phyloP scores from a whole-genome alignment of 2,329 filamentous ascomycete species.

The Trichoderma sp. region DNA sequence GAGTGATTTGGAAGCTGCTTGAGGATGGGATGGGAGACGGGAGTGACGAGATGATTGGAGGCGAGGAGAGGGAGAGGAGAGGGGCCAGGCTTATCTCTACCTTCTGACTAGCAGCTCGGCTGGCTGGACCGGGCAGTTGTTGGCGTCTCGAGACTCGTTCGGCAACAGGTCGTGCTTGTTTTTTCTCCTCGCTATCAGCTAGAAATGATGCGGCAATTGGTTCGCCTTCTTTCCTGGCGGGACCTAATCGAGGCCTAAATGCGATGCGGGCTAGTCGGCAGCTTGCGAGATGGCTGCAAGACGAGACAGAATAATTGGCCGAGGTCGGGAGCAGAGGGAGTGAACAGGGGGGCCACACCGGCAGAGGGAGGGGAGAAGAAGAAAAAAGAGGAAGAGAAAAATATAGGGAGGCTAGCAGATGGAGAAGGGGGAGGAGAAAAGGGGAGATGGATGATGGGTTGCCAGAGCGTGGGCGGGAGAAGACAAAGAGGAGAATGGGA shows the following conservation, averaged over 20 bases:
- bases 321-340: conserved; percentile 21
- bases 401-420: not conserved
- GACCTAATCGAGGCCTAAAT: conserved; percentile 14
- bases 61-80: conserved; percentile 12
- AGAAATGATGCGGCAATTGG: conserved; percentile 2
- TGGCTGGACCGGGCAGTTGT: not conserved
- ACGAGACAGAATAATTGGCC: conserved; percentile 4
- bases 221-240: conserved; percentile 16
- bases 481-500: not conserved
- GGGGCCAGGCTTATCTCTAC: conserved; percentile 16
- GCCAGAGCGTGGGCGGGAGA: not conserved
- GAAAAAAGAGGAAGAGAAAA: not conserved
- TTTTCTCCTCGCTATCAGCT: conserved; percentile 21
- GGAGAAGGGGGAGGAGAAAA: not conserved
- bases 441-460: not conserved
- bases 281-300: conserved; percentile 25
- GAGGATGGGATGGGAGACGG: not conserved
- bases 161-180: conserved; percentile 7
- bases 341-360: conserved; percentile 13
- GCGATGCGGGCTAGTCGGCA: conserved; percentile 16
- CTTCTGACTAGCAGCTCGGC: conserved; percentile 21
- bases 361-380: conserved; percentile 3
- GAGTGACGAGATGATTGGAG: not conserved
- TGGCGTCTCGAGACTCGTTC: not conserved
- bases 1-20: not conserved